Evolutionary conservation across 345 rosid genomes (phyloP), one percentile per base, ranked within the genome.

Genomic region (Mercurialis annua): DNA sequence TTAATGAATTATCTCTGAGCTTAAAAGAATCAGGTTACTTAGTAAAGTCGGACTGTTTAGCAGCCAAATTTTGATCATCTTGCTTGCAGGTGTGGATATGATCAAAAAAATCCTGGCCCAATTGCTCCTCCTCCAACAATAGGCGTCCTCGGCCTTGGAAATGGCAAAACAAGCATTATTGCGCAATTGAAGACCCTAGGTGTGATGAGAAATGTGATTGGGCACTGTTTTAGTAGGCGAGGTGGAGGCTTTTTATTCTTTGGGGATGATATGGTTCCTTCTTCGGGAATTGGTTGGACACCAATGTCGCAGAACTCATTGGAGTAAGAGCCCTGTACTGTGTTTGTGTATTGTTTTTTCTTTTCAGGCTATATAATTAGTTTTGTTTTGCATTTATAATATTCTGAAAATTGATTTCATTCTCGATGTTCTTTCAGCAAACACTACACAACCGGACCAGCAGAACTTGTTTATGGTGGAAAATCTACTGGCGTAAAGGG

Each of bases 101-200:
- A 94, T 77, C 90, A 83, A 69, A 68, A 76, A 1, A 55, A 70
- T 67, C 87, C 80, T 0, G 80, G 85, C 50, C 76, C 79, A 27
- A 77, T 72, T 49, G 30, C 86, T 69, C 87, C 92, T 24, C 87
- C 92, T 72, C 68, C 88, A 24, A 86, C 87, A 8, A 77, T 82
- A 0, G 99, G 97, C 56, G 84, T 94, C 66, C 85, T 94, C 42
- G 99, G 95, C 34, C 96, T 94, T 36, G 90, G 97, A 36, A 74
- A 72, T 47, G 89, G 97, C 36, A 76, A 94, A 80, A 76, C 78
- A 56, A 73, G 97, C 87, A 77, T 94, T 30, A 52, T 83, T 47
- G 72, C 91, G 0, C 99, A 94, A 78, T 80, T 94, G 33, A 65
- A 64, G 18, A 53, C 62, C 56, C 66, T 67, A 64, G 83, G 85